A percentile compares a stretch with the other conserved stretches of the same genome.
phyloP scores from a whole-genome alignment of 2,329 filamentous ascomycete genomes.

The Aspergillus sp. region DNA sequence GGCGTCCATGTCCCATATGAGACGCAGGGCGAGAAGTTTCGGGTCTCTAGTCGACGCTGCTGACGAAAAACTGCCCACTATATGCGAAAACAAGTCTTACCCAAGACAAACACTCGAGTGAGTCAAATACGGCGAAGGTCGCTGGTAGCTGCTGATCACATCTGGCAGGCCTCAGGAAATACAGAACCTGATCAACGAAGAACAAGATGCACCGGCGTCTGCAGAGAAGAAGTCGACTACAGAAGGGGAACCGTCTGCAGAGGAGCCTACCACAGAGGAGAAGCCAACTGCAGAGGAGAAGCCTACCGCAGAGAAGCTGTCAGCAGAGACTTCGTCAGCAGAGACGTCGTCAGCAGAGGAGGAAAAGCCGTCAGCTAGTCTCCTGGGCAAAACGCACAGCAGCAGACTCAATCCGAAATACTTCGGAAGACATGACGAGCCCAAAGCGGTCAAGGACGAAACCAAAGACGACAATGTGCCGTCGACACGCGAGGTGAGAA shows the following conservation, averaged over 20 bases:
- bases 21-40: constrained; percentile 7
- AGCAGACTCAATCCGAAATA: constrained; percentile 7
- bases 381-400: not conserved
- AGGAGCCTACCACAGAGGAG: too few relatives aligned
- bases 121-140: constrained; percentile 12
- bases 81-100: constrained; percentile 50
- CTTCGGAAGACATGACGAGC: constrained; percentile 2
- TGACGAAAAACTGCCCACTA: constrained; percentile 44
- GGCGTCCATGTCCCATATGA: constrained; percentile 6
- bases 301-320: too few relatives aligned
- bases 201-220: constrained; percentile 17
- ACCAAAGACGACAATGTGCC: constrained; percentile 14
- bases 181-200: constrained; percentile 17
- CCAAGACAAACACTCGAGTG: constrained; percentile 49
- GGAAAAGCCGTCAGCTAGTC: too few relatives aligned
- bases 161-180: constrained; percentile 27
- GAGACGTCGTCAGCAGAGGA: too few relatives aligned
- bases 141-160: constrained; percentile 4
- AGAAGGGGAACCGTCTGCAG: too few relatives aligned
- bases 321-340: too few relatives aligned
- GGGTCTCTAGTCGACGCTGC: constrained; percentile 13
- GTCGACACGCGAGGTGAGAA: constrained; percentile 24
- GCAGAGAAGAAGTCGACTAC: constrained; percentile 22
- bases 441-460: constrained; percentile 4
- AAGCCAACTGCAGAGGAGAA: too few relatives aligned